These are phyloP conservation scores for Persicaria tinctoria DNA, from an alignment of 148 eudicot genomes.

Conservation along the genomic window DNA sequence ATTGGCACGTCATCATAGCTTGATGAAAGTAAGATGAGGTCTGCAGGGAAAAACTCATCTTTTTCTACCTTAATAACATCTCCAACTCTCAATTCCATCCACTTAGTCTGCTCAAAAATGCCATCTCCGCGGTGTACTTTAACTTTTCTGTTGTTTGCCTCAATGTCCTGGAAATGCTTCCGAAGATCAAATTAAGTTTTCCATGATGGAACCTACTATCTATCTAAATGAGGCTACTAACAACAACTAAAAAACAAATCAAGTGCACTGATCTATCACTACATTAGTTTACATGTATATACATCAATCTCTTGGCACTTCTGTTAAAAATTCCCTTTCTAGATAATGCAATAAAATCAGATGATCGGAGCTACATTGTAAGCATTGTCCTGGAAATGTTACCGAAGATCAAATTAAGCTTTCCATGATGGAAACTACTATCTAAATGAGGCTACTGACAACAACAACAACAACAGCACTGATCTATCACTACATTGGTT, in stretches of 20 bases:
- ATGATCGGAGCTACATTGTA: not conserved
- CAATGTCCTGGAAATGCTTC: constrained; percentile 37
- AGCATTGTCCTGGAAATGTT: not conserved
- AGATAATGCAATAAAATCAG: too few relatives aligned
- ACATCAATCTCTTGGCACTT: not conserved
- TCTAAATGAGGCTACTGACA: too few relatives aligned
- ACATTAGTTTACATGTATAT: not conserved
- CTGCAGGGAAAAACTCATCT: constrained; percentile 64
- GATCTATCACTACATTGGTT: not conserved
- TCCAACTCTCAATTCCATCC: constrained; percentile 57
- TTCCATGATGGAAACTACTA: too few relatives aligned
- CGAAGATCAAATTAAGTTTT: not conserved
- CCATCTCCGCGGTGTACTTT: constrained; percentile 37
- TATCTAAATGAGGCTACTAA: too few relatives aligned
- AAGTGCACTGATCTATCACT: too few relatives aligned
- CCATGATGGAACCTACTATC: not conserved
- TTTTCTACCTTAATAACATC: constrained; percentile 57
- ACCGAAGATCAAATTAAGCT: too few relatives aligned
- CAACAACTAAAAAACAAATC: too few relatives aligned
- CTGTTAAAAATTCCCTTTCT: too few relatives aligned
- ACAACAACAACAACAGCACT: not conserved
- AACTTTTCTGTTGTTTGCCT: constrained; percentile 42
- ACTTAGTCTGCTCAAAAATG: constrained; percentile 29
- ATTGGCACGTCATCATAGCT: constrained; percentile 56
- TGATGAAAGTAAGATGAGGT: constrained; percentile 56